These are phyloP conservation scores for Kwoniella dejecticola DNA, from an alignment of 768 basidiomycete genomes.

Conservation along the genomic window DNA sequence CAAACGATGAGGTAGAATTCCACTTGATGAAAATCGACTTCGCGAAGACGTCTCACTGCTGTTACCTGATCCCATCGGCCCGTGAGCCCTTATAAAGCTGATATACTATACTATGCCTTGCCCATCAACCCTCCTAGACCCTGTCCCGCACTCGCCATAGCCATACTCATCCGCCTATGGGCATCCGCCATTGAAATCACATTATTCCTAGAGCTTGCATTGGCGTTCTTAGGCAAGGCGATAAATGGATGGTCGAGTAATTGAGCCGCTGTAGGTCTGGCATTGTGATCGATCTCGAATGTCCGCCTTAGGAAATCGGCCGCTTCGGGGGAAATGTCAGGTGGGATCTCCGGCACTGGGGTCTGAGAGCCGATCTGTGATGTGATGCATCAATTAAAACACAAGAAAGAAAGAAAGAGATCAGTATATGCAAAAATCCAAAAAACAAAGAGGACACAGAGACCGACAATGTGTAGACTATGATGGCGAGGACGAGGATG, in stretches of 20 bases:
- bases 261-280: conserved; percentile 75
- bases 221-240: conserved; percentile 18
- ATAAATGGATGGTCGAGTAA: conserved; percentile 78
- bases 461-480: neutral
- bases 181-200: conserved; percentile 28
- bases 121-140: conserved; percentile 32
- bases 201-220: neutral
- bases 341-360: conserved; percentile 81
- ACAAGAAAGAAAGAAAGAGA: too few relatives aligned
- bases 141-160: conserved; percentile 31
- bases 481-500: too few relatives aligned
- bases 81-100: neutral
- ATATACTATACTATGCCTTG: conserved; percentile 5
- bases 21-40: too few relatives aligned
- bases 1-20: too few relatives aligned
- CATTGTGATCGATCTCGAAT: conserved; percentile 82
- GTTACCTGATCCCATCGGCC: too few relatives aligned
- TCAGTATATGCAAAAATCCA: too few relatives aligned
- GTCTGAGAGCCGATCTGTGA: conserved; percentile 81
- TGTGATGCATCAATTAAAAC: too few relatives aligned
- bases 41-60: too few relatives aligned
- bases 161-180: conserved; percentile 34
- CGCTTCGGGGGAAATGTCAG: conserved; percentile 86
- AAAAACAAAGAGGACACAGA: too few relatives aligned
- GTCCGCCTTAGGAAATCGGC: conserved; percentile 82